phyloP scores from a whole-genome alignment of 169 alveolate genomes.

The Cryptosporidium ryanae region DNA sequence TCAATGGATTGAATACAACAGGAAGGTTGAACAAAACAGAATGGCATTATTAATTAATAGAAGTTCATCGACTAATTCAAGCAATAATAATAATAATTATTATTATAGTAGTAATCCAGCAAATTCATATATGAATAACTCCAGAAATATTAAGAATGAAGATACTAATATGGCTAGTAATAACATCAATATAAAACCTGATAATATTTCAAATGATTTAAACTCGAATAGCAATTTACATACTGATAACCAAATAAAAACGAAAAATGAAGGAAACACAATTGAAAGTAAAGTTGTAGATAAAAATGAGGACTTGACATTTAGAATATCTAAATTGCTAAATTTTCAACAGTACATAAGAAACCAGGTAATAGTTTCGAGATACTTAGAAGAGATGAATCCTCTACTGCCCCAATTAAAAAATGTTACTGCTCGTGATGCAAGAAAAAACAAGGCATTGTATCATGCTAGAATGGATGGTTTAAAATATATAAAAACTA shows the following conservation, averaged over 20 bases:
- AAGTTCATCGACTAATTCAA: background rate
- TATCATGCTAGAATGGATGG: conserved; percentile 76
- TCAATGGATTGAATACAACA: conserved; percentile 72
- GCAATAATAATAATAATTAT: background rate
- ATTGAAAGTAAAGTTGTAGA: background rate
- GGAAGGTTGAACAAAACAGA: conserved; percentile 72
- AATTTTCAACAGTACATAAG: conserved; percentile 59
- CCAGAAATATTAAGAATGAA: background rate
- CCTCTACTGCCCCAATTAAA: conserved; percentile 58
- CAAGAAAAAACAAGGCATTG: conserved; percentile 60
- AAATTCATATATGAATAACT: background rate
- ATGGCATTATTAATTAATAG: conserved; percentile 44
- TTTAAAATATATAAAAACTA: conserved; percentile 19
- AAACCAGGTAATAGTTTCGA: conserved; percentile 65
- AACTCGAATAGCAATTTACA: background rate
- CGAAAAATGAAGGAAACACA: background rate
- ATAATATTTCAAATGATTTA: background rate
- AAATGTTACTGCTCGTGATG: conserved; percentile 67
- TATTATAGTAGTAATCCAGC: background rate
- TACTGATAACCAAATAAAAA: background rate
- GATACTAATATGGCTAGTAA: background rate
- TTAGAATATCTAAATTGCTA: conserved; percentile 24
- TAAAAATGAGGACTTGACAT: background rate
- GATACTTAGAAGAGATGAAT: conserved; percentile 65
- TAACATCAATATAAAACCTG: too few relatives aligned